A percentile compares a stretch with the other conserved stretches of the same genome.
These are phyloP conservation scores for Alloascoidea africana DNA, from an alignment of 805 yeast genomes.

Conservation along the genomic window DNA sequence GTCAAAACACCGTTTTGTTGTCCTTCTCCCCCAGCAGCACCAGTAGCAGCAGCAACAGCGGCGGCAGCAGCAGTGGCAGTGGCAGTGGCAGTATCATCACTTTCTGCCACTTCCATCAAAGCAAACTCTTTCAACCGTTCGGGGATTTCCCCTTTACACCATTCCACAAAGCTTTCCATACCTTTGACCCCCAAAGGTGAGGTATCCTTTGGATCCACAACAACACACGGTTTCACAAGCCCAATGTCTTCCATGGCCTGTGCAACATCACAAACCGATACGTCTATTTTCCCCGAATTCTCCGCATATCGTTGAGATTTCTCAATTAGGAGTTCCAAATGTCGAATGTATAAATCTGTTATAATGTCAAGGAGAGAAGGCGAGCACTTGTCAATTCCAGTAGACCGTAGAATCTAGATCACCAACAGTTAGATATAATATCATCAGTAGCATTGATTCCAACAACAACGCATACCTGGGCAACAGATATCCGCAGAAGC, in stretches of 20 bases:
- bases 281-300: constrained; percentile 27
- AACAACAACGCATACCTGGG: constrained; percentile 26
- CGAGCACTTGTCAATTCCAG: constrained; percentile 72
- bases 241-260: constrained; percentile 54
- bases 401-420: constrained; percentile 54
- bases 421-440: no score
- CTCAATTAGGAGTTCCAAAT: constrained; percentile 35
- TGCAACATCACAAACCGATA: constrained; percentile 51
- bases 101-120: constrained; percentile 3
- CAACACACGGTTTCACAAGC: constrained; percentile 40
- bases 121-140: constrained; percentile 8
- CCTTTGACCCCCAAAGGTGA: constrained; percentile 30
- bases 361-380: constrained; percentile 58
- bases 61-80: constrained; percentile 3
- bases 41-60: constrained; percentile 2
- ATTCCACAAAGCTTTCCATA: constrained; percentile 33
- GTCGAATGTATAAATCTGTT: constrained; percentile 63
- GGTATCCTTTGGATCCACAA: constrained; percentile 39
- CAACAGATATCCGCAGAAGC: constrained; percentile 30
- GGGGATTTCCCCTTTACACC: constrained; percentile 35
- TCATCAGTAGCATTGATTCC: constrained; percentile 2
- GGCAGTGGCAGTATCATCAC: constrained; percentile 4
- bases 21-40: background rate
- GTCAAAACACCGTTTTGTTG: background rate
- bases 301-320: constrained; percentile 36